Evolutionary conservation across 441 rosid species (phyloP).

Genomic region (Melastoma candidum): DNA sequence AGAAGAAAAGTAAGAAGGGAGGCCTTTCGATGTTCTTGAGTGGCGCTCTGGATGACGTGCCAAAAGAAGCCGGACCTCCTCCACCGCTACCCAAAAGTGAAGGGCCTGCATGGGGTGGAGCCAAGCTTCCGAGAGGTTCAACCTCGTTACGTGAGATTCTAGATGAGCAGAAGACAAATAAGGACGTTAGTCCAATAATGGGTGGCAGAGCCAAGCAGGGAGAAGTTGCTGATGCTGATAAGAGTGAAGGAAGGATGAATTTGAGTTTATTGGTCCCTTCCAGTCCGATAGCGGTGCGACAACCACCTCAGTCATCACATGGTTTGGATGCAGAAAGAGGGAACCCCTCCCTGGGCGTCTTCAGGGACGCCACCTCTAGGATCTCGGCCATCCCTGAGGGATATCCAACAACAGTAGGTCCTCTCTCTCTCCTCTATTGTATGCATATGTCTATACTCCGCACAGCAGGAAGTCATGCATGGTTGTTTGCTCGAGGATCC

Average conservation of each 20-base stretch:
- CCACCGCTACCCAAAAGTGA: conserved; percentile 60
- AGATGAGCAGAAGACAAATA: conserved; percentile 73
- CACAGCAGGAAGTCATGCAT: too few relatives aligned
- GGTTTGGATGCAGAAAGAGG: conserved; percentile 46
- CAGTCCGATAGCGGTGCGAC: conserved; percentile 66
- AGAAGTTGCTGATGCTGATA: conserved; percentile 24
- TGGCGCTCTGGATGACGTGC: conserved; percentile 84
- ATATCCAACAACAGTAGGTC: too few relatives aligned
- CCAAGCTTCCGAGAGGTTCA: conserved; percentile 46
- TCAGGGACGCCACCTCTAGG: too few relatives aligned
- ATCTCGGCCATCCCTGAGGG: too few relatives aligned
- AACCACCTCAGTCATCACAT: conserved; percentile 27
- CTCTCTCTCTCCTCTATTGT: too few relatives aligned
- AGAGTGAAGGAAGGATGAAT: conserved; percentile 48
- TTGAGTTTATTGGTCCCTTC: conserved; percentile 68
- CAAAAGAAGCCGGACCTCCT: conserved; percentile 40
- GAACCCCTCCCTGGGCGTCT: conserved; percentile 38
- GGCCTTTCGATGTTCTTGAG: conserved; percentile 99
- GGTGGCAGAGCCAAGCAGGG: conserved; percentile 26
- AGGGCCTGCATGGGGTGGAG: conserved; percentile 43
- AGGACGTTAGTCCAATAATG: conserved; percentile 9
- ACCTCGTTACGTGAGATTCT: conserved; percentile 83
- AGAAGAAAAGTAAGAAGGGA: conserved; percentile 76
- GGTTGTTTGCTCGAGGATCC: too few relatives aligned
- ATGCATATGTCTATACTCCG: too few relatives aligned